Base-by-base conservation (phyloP, 2,329 filamentous ascomycete genomes). In the Pseudocercospora pini-densiflorae region DNA sequence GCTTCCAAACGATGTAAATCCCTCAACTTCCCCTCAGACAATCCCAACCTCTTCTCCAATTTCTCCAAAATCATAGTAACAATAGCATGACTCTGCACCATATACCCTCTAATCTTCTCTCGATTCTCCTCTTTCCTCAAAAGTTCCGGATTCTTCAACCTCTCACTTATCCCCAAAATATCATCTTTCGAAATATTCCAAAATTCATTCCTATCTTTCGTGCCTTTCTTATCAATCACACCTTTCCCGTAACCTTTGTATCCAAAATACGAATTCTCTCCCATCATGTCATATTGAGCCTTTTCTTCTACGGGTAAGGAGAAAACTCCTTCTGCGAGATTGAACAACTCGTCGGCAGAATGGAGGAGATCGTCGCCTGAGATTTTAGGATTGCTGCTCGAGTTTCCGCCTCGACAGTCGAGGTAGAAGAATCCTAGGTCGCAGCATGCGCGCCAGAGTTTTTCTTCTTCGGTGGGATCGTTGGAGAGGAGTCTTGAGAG, bases 351-450 rank as follows among this genome's bases (percentile, higher is more conserved):
- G 47, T 85, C 79, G 2, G 82, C 81, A 63, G 83, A 77, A 1
- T 70, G 49, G 0, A 86, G 76, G 3, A 87, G 71, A 0, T 72
- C 72, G 14, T 78, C 71, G 5, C 83, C 83, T 19, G 77, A 67
- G 27, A 77, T 61, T n/a, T 59, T 12, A 5, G 49, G 16, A 49
- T 36, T 49, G 53, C 14, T 9, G n/a, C 7, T 29, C 40, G 51
- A 55, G 7, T 31, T 65, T 14, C 62, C 59, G 2, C 51, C 72
- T 23, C 78, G 75, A 2, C 87, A 74, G 68, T 87, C 83, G 6
- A 88, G 78, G 68, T 87, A 87, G 77, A 87, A 87, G 77, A 88
- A 87, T 1, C 86, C 85, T 0, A 87, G 77, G 2, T 86, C 80
- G 31, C 66, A 65, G 61, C 70, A 70, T 6, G 72, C 71, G 43